Conservation (phyloP, 2,329 filamentous ascomycete genomes). For the Plenodomus biglobosus region DNA sequence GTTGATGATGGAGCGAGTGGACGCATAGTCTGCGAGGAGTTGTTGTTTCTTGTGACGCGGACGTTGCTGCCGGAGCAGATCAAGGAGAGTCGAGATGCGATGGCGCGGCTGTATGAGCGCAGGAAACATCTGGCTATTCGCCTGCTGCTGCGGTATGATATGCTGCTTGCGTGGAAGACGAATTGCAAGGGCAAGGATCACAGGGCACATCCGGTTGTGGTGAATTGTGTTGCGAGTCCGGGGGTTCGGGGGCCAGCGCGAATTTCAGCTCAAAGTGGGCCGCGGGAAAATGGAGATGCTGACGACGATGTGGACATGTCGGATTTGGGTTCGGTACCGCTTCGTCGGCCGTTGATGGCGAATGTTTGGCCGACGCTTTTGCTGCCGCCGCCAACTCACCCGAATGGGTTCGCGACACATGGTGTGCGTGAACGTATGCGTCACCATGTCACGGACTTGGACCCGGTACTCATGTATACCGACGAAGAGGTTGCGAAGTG, state of each 20-base stretch:
- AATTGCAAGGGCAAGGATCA: neutral
- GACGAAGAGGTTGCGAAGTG: slow-evolving; percentile 23
- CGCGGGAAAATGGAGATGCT: neutral
- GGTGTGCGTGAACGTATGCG: slow-evolving; percentile 30
- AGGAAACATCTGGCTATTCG: slow-evolving; percentile 22
- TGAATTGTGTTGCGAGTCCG: slow-evolving; percentile 7
- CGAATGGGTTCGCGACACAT: slow-evolving; percentile 15
- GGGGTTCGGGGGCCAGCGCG: neutral
- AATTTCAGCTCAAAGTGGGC: neutral
- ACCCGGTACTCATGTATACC: slow-evolving; percentile 22
- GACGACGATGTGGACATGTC: neutral
- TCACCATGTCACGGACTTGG: slow-evolving; percentile 33
- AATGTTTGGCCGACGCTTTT: slow-evolving; percentile 32
- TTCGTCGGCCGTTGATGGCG: slow-evolving; percentile 11
- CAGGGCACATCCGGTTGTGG: slow-evolving; percentile 7
- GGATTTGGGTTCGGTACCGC: neutral
- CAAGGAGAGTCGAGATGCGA: slow-evolving; percentile 19
- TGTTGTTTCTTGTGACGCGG: slow-evolving; percentile 28
- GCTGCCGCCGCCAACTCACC: slow-evolving; percentile 12
- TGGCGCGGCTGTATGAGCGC: slow-evolving; percentile 21
- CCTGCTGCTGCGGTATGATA: slow-evolving; percentile 32
- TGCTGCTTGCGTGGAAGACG: slow-evolving; percentile 26
- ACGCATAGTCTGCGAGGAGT: slow-evolving; percentile 13
- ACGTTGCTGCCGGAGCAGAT: slow-evolving; percentile 33
- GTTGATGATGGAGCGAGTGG: neutral